A percentile compares a stretch with the other conserved stretches of the same genome.
phyloP scores from a whole-genome alignment of 441 rosid species.

The Pelargonium australe region DNA sequence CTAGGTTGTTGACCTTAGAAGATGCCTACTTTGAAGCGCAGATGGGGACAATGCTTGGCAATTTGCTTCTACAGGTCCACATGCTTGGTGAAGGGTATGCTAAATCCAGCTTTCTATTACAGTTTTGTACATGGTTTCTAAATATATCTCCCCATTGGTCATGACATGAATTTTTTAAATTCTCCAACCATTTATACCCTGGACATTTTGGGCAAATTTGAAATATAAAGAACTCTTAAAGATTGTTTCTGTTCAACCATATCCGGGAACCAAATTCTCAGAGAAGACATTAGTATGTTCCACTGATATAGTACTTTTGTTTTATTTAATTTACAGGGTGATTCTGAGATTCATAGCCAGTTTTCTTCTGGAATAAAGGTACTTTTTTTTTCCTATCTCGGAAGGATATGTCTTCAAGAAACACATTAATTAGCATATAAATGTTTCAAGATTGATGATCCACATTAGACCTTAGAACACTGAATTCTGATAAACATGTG shows the following conservation, averaged over 20 bases:
- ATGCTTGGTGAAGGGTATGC: slow-evolving; percentile 83
- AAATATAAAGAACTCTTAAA: slow-evolving; percentile 9
- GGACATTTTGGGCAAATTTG: background rate
- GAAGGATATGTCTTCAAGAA: background rate
- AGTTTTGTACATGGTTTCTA: background rate
- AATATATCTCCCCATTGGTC: too few species aligned
- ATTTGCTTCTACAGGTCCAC: slow-evolving; percentile 54
- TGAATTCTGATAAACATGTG: too few species aligned
- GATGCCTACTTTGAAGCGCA: slow-evolving; percentile 62
- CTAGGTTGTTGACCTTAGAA: slow-evolving; percentile 67
- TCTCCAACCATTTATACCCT: background rate
- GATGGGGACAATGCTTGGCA: slow-evolving; percentile 38
- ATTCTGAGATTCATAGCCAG: slow-evolving; percentile 31
- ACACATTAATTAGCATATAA: background rate
- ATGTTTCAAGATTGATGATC: background rate
- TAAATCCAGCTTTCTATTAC: background rate
- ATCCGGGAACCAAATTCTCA: background rate
- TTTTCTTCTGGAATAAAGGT: slow-evolving; percentile 60
- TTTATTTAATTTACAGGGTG: slow-evolving; percentile 30
- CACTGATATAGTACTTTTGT: slow-evolving; percentile 9
- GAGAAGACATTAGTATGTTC: background rate
- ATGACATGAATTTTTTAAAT: too few species aligned
- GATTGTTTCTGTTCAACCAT: slow-evolving; percentile 15
- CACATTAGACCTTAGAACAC: background rate
- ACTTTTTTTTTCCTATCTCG: background rate